phyloP scores from a whole-genome alignment of 345 rosid species.

The Aquilaria yunnanensis region DNA sequence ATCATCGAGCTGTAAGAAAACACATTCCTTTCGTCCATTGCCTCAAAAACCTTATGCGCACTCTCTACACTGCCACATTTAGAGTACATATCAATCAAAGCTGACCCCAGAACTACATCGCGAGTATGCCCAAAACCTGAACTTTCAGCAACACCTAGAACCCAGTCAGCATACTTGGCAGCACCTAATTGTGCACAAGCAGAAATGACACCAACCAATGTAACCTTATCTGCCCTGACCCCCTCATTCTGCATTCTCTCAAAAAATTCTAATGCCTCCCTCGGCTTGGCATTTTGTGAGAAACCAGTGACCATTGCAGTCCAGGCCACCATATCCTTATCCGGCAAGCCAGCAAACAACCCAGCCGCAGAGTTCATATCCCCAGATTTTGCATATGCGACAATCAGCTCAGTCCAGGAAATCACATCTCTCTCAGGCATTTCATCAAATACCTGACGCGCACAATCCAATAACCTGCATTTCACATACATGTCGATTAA shows the following conservation, averaged over 20 bases:
- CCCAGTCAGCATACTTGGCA: slow-evolving; percentile 44
- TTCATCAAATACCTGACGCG: slow-evolving; percentile 64
- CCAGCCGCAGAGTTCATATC: slow-evolving; percentile 48
- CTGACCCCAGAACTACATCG: slow-evolving; percentile 61
- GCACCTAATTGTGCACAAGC: slow-evolving; percentile 82
- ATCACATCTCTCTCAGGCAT: slow-evolving; percentile 55
- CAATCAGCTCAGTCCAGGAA: slow-evolving; percentile 65
- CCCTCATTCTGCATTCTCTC: slow-evolving; percentile 53
- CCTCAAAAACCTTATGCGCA: slow-evolving; percentile 50
- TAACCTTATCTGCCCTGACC: slow-evolving; percentile 43
- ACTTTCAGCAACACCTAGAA: slow-evolving; percentile 31
- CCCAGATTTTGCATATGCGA: slow-evolving; percentile 45
- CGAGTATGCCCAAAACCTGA: slow-evolving; percentile 27
- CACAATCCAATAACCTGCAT: slow-evolving; percentile 45
- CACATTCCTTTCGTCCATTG: slow-evolving; percentile 53
- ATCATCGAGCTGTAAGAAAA: slow-evolving; percentile 85
- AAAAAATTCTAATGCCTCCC: slow-evolving; percentile 54
- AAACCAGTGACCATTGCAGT: slow-evolving; percentile 74
- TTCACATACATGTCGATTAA: slow-evolving; percentile 57
- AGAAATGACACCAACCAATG: slow-evolving; percentile 57
- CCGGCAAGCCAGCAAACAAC: slow-evolving; percentile 41
- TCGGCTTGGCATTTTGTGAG: slow-evolving; percentile 67
- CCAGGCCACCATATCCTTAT: slow-evolving; percentile 66
- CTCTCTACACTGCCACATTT: slow-evolving; percentile 70
- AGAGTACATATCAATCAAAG: slow-evolving; percentile 77